A percentile compares a stretch with the other conserved stretches of the same genome.
phyloP scores from a whole-genome alignment of 176 grass and related monocot species.

The Aechmea fasciata region DNA sequence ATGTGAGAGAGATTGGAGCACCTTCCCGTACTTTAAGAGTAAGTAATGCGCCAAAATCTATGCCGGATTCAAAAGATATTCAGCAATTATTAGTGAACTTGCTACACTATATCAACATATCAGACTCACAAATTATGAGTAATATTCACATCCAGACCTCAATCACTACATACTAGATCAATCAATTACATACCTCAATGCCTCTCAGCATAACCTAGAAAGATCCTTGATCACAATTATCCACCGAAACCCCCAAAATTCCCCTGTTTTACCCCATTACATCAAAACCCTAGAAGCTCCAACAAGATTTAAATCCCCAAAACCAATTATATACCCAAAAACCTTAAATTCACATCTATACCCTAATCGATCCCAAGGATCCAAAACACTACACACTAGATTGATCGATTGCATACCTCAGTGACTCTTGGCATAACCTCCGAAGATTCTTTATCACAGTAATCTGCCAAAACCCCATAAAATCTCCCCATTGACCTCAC shows the following conservation, averaged over 20 bases:
- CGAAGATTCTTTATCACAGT: not conserved
- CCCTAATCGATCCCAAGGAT: not conserved
- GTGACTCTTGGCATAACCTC: too few relatives aligned
- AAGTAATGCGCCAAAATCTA: too few relatives aligned
- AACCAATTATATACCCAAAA: not conserved
- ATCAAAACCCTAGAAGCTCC: not conserved
- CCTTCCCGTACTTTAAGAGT: too few relatives aligned
- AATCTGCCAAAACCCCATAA: not conserved
- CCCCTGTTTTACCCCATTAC: not conserved
- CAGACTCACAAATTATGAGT: too few relatives aligned
- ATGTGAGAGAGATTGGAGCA: too few relatives aligned
- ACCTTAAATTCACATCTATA: not conserved
- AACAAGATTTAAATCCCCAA: not conserved
- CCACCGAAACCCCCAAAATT: not conserved
- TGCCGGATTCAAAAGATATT: too few relatives aligned
- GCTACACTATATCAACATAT: too few relatives aligned
- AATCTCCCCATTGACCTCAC: not conserved
- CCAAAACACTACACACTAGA: not conserved
- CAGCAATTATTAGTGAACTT: too few relatives aligned
- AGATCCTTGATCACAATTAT: not conserved
- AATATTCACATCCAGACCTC: too few relatives aligned
- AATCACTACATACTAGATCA: not conserved
- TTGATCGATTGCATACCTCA: too few relatives aligned
- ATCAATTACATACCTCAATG: conserved; percentile 18
- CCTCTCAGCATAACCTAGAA: conserved; percentile 24